Evolutionary conservation across 441 rosid genomes (phyloP).

Genomic region (Aleurites moluccanus): DNA sequence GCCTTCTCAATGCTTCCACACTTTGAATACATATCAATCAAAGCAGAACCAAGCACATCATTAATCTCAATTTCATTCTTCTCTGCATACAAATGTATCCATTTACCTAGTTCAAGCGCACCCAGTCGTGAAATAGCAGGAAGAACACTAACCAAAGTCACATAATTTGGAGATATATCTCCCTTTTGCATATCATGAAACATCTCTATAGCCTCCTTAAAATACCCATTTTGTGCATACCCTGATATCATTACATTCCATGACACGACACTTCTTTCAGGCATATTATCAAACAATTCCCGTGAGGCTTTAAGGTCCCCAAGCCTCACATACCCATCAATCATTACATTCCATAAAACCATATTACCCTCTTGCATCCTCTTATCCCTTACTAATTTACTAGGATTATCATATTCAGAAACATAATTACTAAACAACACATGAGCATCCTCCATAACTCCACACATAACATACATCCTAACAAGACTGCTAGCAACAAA

Average conservation of each 20-base stretch:
- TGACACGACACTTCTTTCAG: slow-evolving; percentile 46
- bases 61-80: slow-evolving; percentile 41
- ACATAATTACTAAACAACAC: slow-evolving; percentile 38
- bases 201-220: slow-evolving; percentile 48
- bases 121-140: slow-evolving; percentile 52
- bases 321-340: slow-evolving; percentile 50
- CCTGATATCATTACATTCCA: slow-evolving; percentile 69
- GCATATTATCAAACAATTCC: slow-evolving; percentile 52
- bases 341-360: slow-evolving; percentile 66
- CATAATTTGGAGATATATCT: slow-evolving; percentile 40
- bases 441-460: slow-evolving; percentile 47
- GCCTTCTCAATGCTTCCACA: slow-evolving; percentile 60
- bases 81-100: slow-evolving; percentile 44
- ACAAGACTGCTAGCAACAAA: slow-evolving; percentile 63
- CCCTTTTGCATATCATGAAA: slow-evolving; percentile 50
- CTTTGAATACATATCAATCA: slow-evolving; percentile 71
- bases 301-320: slow-evolving; percentile 43
- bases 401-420: slow-evolving; percentile 5
- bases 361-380: slow-evolving; percentile 49
- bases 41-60: slow-evolving; percentile 61
- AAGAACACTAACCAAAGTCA: slow-evolving; percentile 60
- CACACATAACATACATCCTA: slow-evolving; percentile 53
- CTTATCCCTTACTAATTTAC: slow-evolving; percentile 26
- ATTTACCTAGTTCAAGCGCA: slow-evolving; percentile 43
- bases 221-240: slow-evolving; percentile 49